phyloP scores from a whole-genome alignment of 345 rosid genomes.

The Pseudoturritis turrita region DNA sequence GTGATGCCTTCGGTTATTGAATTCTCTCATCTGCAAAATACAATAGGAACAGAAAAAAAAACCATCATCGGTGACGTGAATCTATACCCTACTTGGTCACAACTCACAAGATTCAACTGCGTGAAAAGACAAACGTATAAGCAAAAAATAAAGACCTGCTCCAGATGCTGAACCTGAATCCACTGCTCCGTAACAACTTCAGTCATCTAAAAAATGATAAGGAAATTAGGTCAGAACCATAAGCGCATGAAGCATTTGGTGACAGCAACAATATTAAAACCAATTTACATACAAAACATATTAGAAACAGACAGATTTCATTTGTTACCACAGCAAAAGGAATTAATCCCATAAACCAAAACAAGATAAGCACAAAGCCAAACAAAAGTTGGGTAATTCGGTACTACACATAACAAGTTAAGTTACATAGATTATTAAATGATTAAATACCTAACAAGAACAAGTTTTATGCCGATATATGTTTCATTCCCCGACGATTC shows the following conservation, averaged over 20 bases:
- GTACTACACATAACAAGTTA: background rate
- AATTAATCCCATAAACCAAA: background rate
- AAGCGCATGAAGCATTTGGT: background rate
- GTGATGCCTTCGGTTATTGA: slow-evolving; percentile 25
- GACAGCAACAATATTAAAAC: background rate
- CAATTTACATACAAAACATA: background rate
- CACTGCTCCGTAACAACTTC: slow-evolving; percentile 25
- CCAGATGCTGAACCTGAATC: slow-evolving; percentile 34
- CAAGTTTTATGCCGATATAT: background rate
- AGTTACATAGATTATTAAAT: background rate
- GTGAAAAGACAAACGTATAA: background rate
- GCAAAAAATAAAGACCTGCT: slow-evolving; percentile 15
- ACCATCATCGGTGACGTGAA: background rate
- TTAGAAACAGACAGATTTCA: background rate
- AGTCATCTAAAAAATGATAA: slow-evolving; percentile 5
- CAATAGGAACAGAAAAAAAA: background rate
- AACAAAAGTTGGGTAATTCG: background rate
- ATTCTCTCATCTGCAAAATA: slow-evolving; percentile 25
- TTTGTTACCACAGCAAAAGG: background rate
- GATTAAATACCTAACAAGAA: background rate
- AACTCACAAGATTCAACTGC: background rate
- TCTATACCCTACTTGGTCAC: background rate
- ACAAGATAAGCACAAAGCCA: background rate
- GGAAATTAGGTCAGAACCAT: background rate
- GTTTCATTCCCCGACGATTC: background rate